Conservation (phyloP, 2,329 filamentous ascomycete genomes). For the Ophiostoma pallidulum region DNA sequence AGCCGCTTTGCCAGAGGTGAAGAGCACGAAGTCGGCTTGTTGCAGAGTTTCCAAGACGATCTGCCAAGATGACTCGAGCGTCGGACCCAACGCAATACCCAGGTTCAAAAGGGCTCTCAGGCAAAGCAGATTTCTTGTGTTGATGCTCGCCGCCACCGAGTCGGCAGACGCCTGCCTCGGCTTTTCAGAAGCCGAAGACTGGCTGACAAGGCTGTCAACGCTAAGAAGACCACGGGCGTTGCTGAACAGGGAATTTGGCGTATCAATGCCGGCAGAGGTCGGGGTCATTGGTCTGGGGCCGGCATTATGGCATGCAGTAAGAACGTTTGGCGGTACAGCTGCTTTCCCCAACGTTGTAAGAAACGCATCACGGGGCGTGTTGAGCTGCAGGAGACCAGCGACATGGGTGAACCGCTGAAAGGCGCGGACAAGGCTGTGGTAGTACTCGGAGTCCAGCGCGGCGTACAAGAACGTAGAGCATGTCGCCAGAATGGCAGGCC, state of each 20-base stretch:
- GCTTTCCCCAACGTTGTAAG: slow-evolving; percentile 89
- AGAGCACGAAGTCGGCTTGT: slow-evolving; percentile 82
- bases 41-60: slow-evolving; percentile 89
- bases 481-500: slow-evolving; percentile 89
- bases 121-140: slow-evolving; percentile 82
- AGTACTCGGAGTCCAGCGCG: slow-evolving; percentile 85
- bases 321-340: slow-evolving; percentile 73
- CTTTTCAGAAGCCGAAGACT: slow-evolving; percentile 48
- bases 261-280: slow-evolving; percentile 37
- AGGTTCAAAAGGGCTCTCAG: slow-evolving; percentile 86
- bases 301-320: slow-evolving; percentile 49
- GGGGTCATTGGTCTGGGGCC: slow-evolving; percentile 35
- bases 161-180: slow-evolving; percentile 52
- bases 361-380: slow-evolving; percentile 86
- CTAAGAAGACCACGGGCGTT: slow-evolving; percentile 66
- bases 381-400: slow-evolving; percentile 73
- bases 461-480: slow-evolving; percentile 94
- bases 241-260: slow-evolving; percentile 49
- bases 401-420: slow-evolving; percentile 96
- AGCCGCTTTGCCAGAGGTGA: slow-evolving; percentile 47
- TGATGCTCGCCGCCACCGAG: slow-evolving; percentile 48
- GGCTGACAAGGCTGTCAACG: slow-evolving; percentile 59
- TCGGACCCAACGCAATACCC: slow-evolving; percentile 87
- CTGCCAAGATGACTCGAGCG: slow-evolving; percentile 73
- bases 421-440: slow-evolving; percentile 80